phyloP scores from a whole-genome alignment of 2,329 filamentous ascomycete genomes.

The Parastagonospora nodorum region DNA sequence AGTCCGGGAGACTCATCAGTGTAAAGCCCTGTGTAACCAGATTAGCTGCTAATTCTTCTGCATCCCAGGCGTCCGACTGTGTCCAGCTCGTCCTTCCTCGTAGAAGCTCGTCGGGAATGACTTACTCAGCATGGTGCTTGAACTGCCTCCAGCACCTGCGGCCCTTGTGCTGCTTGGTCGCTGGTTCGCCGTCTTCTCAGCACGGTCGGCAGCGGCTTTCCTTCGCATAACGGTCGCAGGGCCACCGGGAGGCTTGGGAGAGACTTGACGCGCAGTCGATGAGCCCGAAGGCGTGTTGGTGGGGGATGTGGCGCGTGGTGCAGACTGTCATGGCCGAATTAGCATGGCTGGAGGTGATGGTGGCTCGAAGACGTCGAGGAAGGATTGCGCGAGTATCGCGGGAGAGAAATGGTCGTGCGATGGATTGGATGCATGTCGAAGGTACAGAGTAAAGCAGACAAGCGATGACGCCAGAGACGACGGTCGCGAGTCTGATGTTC shows the following conservation, averaged over 20 bases:
- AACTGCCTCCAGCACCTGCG: conserved; percentile 92
- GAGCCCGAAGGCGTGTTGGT: conserved; percentile 62
- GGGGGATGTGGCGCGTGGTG: conserved; percentile 45
- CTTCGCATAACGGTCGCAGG: conserved; percentile 94
- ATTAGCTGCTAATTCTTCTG: conserved; percentile 17
- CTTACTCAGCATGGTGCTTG: conserved; percentile 97
- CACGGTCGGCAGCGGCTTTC: conserved; percentile 94
- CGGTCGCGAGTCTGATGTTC: neutral
- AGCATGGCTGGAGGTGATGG: neutral
- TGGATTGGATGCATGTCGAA: neutral
- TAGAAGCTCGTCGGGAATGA: conserved; percentile 23
- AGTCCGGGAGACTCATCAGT: conserved; percentile 97
- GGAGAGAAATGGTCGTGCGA: neutral
- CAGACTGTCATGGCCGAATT: conserved; percentile 1
- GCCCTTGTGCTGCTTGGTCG: conserved; percentile 90
- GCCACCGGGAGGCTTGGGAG: conserved; percentile 87
- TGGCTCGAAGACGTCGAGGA: neutral
- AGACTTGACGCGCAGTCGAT: conserved; percentile 76
- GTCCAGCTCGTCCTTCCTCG: too few relatives aligned
- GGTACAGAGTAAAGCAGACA: neutral
- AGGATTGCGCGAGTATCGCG: neutral
- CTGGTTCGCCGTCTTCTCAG: conserved; percentile 94
- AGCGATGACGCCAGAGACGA: neutral
- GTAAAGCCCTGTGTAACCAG: conserved; percentile 72
- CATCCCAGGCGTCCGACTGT: too few relatives aligned